A percentile compares a stretch with the other conserved stretches of the same genome.
Conservation (phyloP, 208 protist species). For the Leishmania lainsoni region DNA sequence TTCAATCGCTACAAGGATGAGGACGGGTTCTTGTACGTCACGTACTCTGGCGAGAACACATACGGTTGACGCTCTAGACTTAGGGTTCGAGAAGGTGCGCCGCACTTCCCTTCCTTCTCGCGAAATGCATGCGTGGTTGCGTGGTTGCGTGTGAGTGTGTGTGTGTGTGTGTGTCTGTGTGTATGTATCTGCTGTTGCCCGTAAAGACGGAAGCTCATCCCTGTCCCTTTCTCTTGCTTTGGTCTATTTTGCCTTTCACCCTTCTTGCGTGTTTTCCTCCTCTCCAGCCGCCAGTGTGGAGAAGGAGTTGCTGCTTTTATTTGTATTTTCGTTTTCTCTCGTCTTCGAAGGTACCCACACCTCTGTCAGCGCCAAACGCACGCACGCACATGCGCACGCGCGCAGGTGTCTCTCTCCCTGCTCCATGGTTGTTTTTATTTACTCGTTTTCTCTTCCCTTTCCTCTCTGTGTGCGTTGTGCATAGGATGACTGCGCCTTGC, state of each 20-base stretch:
- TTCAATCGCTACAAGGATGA: slow-evolving; percentile 94
- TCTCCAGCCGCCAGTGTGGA: neutral
- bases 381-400: neutral
- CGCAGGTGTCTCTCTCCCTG: neutral
- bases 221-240: neutral
- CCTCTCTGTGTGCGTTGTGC: slow-evolving; percentile 4
- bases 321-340: neutral
- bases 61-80: slow-evolving; percentile 58
- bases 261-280: neutral
- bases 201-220: neutral
- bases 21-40: slow-evolving; percentile 94
- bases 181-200: neutral
- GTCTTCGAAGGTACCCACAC: neutral
- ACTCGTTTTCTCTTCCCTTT: neutral
- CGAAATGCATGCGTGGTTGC: neutral
- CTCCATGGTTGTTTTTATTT: neutral
- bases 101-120: no score
- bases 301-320: neutral
- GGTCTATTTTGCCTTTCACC: neutral
- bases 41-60: slow-evolving; percentile 89
- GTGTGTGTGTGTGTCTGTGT: neutral
- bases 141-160: neutral
- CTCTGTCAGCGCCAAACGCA: neutral
- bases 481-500: neutral
- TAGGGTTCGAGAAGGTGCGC: neutral